Conservation (phyloP, 148 eudicot genomes). For the Camellia lanceoleosa region DNA sequence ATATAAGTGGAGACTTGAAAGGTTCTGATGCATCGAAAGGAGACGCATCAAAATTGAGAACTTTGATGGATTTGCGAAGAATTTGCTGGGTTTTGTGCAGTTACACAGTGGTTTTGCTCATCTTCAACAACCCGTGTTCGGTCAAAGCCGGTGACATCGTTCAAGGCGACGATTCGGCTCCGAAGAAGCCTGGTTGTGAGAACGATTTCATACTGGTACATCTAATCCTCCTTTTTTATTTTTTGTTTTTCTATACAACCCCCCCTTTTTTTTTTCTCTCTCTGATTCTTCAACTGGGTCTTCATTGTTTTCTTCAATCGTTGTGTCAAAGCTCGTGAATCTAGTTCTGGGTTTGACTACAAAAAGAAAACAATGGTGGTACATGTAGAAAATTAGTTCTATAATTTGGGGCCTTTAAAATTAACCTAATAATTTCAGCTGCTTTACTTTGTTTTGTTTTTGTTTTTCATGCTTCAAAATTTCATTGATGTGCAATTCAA, state of each 20-base stretch:
- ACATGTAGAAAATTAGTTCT: not conserved
- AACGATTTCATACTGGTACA: constrained; percentile 77
- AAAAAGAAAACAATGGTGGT: not conserved
- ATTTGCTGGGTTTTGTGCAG: constrained; percentile 14
- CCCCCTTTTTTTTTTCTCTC: not conserved
- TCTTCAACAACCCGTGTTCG: constrained; percentile 21
- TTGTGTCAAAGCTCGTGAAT: not conserved
- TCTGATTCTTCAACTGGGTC: constrained; percentile 26
- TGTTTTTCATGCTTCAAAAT: not conserved
- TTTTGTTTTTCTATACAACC: not conserved
- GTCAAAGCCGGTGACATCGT: constrained; percentile 77
- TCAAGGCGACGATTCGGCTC: constrained; percentile 67
- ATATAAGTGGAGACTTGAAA: no score
- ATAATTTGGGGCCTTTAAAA: not conserved
- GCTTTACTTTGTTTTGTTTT: not conserved
- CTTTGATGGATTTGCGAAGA: constrained; percentile 38
- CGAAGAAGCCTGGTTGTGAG: constrained; percentile 85
- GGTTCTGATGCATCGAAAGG: no score
- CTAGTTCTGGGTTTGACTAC: not conserved
- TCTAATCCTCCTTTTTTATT: not conserved
- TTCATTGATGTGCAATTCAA: not conserved
- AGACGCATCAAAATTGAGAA: not conserved
- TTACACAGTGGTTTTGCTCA: constrained; percentile 17
- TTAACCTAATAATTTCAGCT: not conserved
- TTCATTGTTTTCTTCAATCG: constrained; percentile 14